These are phyloP conservation scores for Pseudocercospora crystallina DNA, from an alignment of 2,329 filamentous ascomycete species.

Conservation along the genomic window DNA sequence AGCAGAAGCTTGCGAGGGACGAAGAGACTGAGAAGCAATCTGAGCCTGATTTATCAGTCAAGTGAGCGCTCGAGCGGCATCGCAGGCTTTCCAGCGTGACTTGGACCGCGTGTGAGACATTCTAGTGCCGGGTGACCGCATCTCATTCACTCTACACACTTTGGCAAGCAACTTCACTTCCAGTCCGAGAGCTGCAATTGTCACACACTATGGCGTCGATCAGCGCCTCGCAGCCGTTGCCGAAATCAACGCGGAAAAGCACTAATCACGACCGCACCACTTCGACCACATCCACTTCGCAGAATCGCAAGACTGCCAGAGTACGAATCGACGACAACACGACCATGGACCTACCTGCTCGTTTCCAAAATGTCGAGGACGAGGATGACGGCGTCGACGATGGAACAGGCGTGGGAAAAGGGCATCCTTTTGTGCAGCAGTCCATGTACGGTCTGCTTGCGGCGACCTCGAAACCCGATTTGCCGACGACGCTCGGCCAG, in stretches of 20 bases:
- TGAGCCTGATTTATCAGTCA: no score
- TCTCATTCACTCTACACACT: not conserved
- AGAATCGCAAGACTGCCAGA: not conserved
- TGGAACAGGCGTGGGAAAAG: conserved; percentile 20
- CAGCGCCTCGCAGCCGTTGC: no score
- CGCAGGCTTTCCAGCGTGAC: no score
- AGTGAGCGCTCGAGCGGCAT: no score
- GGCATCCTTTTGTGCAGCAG: conserved; percentile 74
- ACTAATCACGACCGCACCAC: no score
- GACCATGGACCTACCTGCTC: conserved; percentile 21
- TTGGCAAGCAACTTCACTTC: not conserved
- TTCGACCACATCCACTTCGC: no score
- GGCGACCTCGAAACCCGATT: conserved; percentile 78
- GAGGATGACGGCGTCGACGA: conserved; percentile 23
- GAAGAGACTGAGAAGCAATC: no score
- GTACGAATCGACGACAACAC: conserved; percentile 7
- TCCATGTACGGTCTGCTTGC: conserved; percentile 92
- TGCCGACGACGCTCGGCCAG: conserved; percentile 55
- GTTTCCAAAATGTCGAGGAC: conserved; percentile 17
- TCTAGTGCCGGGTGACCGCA: conserved; percentile 10
- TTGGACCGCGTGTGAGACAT: conserved; percentile 15
- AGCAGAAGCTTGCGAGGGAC: not conserved
- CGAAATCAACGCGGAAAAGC: no score
- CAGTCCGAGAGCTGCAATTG: not conserved
- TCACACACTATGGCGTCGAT: no score